A percentile compares a stretch with the other conserved stretches of the same genome.
Evolutionary conservation across 2,329 filamentous ascomycete genomes (phyloP).

Genomic region (Pseudofabraea citricarpa): DNA sequence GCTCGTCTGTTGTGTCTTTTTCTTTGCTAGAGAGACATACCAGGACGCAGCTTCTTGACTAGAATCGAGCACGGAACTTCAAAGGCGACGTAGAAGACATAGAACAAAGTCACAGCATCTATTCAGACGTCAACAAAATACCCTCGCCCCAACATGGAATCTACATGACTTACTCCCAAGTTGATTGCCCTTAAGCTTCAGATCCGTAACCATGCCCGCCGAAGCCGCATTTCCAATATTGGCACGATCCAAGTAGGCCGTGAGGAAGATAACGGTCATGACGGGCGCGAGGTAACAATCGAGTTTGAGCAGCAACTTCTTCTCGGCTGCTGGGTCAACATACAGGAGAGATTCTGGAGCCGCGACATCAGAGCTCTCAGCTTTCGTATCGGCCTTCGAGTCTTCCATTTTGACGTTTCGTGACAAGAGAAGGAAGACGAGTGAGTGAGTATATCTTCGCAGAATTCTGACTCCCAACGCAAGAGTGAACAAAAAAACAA

Average conservation of each 20-base stretch:
- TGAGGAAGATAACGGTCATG: constrained; percentile 51
- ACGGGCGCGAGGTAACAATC: constrained; percentile 44
- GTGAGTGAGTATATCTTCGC: too few relatives aligned
- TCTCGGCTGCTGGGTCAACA: constrained; percentile 40
- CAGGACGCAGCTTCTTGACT: constrained; percentile 42
- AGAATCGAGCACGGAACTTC: constrained; percentile 42
- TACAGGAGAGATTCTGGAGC: not conserved
- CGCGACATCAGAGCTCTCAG: not conserved
- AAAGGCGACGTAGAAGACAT: constrained; percentile 44
- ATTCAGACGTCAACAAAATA: not conserved
- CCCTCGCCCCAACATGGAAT: not conserved
- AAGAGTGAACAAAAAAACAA: too few relatives aligned
- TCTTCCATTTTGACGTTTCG: too few relatives aligned
- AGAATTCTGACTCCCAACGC: too few relatives aligned
- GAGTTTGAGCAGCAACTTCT: constrained; percentile 40
- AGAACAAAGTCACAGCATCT: constrained; percentile 41
- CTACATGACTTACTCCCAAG: constrained; percentile 1
- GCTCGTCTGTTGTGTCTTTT: too few relatives aligned
- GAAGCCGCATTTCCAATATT: constrained; percentile 39
- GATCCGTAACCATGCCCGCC: constrained; percentile 15
- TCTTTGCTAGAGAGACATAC: constrained; percentile 29
- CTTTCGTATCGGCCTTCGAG: too few relatives aligned
- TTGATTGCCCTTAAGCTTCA: constrained; percentile 13
- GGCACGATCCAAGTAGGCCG: constrained; percentile 49
- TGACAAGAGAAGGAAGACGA: too few relatives aligned